These are phyloP conservation scores for Microdochium paspali DNA, from an alignment of 2,329 filamentous ascomycete species.

Conservation along the genomic window DNA sequence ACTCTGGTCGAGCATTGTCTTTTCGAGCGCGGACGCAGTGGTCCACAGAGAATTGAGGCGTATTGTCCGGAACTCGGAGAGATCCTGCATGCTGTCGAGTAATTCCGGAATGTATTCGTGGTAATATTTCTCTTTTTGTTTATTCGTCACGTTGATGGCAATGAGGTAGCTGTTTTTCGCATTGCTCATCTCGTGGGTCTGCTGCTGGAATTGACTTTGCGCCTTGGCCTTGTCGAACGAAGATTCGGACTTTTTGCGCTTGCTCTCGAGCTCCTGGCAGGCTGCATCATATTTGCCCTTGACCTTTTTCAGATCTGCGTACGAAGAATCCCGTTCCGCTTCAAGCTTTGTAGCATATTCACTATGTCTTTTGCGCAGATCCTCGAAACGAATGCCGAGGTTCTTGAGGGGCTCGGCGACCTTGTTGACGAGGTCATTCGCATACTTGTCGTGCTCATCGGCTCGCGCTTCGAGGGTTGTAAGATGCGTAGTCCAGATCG, in stretches of 20 bases:
- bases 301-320: constrained; percentile 76
- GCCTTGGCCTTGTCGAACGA: constrained; percentile 94
- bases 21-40: constrained; percentile 69
- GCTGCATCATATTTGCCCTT: constrained; percentile 89
- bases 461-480: constrained; percentile 82
- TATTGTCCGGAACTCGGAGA: constrained; percentile 78
- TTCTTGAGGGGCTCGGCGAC: constrained; percentile 82
- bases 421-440: constrained; percentile 65
- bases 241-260: constrained; percentile 88
- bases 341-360: constrained; percentile 86
- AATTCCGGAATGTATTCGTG: constrained; percentile 93
- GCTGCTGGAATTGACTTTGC: constrained; percentile 83
- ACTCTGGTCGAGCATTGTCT: constrained; percentile 66
- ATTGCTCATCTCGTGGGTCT: constrained; percentile 92
- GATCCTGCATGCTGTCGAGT: constrained; percentile 85
- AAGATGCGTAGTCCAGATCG: constrained; percentile 92
- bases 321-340: constrained; percentile 77
- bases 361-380: constrained; percentile 80
- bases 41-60: constrained; percentile 84
- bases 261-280: constrained; percentile 90
- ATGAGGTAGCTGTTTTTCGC: constrained; percentile 98
- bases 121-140: constrained; percentile 95
- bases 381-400: constrained; percentile 69
- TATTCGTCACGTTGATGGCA: constrained; percentile 92
- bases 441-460: constrained; percentile 79